Evolutionary conservation across 2,329 filamentous ascomycete species (phyloP).

Genomic region (Grosmannia huntii): DNA sequence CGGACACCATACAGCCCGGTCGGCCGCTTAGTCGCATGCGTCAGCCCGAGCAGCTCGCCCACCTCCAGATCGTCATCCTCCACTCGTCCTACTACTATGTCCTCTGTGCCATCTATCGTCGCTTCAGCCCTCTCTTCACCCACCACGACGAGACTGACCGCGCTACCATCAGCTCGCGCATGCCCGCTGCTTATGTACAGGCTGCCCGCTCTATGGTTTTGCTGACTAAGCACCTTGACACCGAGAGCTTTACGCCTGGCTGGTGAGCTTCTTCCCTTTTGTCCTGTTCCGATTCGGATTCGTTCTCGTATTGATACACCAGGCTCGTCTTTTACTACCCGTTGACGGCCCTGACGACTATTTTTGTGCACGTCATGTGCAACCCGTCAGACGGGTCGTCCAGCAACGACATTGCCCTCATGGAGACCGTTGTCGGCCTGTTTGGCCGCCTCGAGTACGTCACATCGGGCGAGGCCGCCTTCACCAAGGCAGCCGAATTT

Average conservation of each 20-base stretch:
- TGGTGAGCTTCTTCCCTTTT: neutral
- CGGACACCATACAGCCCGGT: neutral
- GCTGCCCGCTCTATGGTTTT: slow-evolving; percentile 4
- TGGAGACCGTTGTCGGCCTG: slow-evolving; percentile 4
- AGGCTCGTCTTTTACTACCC: slow-evolving; percentile 6
- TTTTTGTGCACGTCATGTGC: slow-evolving; percentile 4
- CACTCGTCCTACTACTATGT: slow-evolving; percentile 6
- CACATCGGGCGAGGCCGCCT: slow-evolving; percentile 4
- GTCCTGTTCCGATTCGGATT: neutral
- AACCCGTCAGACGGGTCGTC: neutral
- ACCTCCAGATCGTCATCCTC: neutral
- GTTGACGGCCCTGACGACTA: slow-evolving; percentile 2
- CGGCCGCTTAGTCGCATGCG: neutral
- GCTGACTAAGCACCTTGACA: slow-evolving; percentile 4
- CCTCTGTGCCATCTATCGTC: slow-evolving; percentile 4
- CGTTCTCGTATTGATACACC: neutral
- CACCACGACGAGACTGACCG: neutral
- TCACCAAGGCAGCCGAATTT: slow-evolving; percentile 6
- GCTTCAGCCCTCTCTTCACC: slow-evolving; percentile 3
- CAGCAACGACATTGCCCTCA: slow-evolving; percentile 4
- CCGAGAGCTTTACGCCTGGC: slow-evolving; percentile 2
- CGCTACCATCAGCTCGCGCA: neutral
- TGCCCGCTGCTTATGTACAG: neutral
- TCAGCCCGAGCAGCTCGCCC: neutral
- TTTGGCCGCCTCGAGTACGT: slow-evolving; percentile 7